These are phyloP conservation scores for Alternaria atra DNA, from an alignment of 2,329 filamentous ascomycete genomes.

Conservation along the genomic window DNA sequence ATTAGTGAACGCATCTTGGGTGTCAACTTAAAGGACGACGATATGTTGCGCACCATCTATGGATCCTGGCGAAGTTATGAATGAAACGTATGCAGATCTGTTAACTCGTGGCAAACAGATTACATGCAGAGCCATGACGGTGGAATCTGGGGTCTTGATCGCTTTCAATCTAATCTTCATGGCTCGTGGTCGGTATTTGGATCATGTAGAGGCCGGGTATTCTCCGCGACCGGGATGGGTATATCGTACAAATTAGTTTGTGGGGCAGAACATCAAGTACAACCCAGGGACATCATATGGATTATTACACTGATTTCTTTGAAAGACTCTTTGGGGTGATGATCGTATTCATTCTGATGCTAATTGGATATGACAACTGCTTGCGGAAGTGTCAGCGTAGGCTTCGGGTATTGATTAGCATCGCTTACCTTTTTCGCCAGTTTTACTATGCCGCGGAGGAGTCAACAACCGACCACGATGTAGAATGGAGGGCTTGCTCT, in stretches of 20 bases:
- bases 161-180: slow-evolving; percentile 2
- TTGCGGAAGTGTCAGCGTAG: neutral
- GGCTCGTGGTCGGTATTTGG: slow-evolving; percentile 9
- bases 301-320: neutral
- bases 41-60: neutral
- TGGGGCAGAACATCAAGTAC: slow-evolving; percentile 11
- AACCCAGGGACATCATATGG: neutral
- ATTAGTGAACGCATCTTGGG: neutral
- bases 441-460: neutral
- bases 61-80: neutral
- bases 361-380: neutral
- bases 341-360: neutral
- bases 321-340: neutral
- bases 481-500: neutral
- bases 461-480: neutral
- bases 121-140: neutral
- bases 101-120: neutral
- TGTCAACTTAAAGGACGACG: neutral
- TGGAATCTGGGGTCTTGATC: neutral
- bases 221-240: slow-evolving; percentile 7
- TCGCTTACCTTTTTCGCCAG: neutral
- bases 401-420: too few species aligned
- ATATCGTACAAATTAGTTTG: slow-evolving; percentile 12
- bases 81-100: neutral
- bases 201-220: slow-evolving; percentile 13